These are phyloP conservation scores for Salvia sclarea DNA, from an alignment of 305 asterid species.

Conservation along the genomic window DNA sequence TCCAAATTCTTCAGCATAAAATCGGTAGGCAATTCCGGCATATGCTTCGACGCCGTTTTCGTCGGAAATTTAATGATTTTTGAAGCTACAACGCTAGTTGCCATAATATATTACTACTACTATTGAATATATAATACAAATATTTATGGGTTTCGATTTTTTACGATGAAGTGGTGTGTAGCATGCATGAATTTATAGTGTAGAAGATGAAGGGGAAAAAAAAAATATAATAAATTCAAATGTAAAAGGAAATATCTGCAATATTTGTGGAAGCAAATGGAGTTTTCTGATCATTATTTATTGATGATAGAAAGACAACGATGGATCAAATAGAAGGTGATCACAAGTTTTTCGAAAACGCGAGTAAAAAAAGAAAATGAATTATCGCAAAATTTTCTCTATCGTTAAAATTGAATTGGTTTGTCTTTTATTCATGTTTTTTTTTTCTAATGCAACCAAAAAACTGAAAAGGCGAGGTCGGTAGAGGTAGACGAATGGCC, in stretches of 20 bases:
- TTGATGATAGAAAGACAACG: no score
- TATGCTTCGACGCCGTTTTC: conserved; percentile 31
- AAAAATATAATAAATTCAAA: background rate
- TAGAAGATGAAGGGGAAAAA: background rate
- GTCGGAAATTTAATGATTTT: conserved; percentile 36
- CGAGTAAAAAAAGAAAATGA: background rate
- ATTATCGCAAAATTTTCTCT: background rate
- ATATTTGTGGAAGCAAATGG: no score
- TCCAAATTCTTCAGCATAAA: conserved; percentile 27
- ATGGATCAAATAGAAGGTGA: no score
- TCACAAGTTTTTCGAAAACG: background rate
- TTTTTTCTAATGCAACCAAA: background rate
- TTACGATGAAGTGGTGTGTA: background rate
- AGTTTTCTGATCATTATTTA: background rate
- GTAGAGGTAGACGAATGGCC: no score
- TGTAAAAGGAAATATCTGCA: background rate
- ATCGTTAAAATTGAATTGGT: background rate
- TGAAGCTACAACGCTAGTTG: conserved; percentile 37
- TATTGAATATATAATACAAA: background rate
- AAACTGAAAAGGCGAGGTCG: no score
- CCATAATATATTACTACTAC: conserved; percentile 27
- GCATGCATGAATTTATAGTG: conserved; percentile 6
- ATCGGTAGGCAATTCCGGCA: conserved; percentile 3
- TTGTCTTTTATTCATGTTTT: background rate
- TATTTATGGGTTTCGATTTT: background rate